phyloP scores from a whole-genome alignment of 2,329 filamentous ascomycete species.

The Ophiostoma ulmi region DNA sequence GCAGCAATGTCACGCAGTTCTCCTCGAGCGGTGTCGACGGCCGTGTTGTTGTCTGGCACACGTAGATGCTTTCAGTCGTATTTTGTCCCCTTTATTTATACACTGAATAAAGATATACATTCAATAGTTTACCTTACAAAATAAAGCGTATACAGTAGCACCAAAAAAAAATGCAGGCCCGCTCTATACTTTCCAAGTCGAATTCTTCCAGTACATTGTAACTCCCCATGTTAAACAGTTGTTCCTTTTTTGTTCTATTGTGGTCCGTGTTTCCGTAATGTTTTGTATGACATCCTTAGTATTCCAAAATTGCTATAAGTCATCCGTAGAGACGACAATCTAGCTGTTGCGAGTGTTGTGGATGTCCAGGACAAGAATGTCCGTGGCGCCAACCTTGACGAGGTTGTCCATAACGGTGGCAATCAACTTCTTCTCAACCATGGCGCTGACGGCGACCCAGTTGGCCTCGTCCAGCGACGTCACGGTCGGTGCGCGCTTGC shows the following conservation, averaged over 20 bases:
- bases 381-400: conserved; percentile 68
- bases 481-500: conserved; percentile 87
- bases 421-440: conserved; percentile 86
- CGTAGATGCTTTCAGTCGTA: conserved; percentile 35
- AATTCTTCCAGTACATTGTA: neutral
- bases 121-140: neutral
- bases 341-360: conserved; percentile 54
- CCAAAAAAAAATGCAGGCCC: conserved; percentile 6
- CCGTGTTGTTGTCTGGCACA: conserved; percentile 72
- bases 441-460: conserved; percentile 91
- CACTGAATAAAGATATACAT: neutral
- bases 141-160: neutral
- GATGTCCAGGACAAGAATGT: conserved; percentile 81
- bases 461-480: conserved; percentile 81
- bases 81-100: neutral
- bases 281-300: neutral
- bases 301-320: neutral
- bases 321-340: neutral
- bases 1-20: conserved; percentile 66
- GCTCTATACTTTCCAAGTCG: conserved; percentile 1
- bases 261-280: neutral
- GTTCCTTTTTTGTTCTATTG: neutral
- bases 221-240: neutral
- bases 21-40: conserved; percentile 84
- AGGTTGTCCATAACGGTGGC: conserved; percentile 83